Base-by-base conservation (phyloP, 2,329 filamentous ascomycete genomes). In the Mariannaea elegans region DNA sequence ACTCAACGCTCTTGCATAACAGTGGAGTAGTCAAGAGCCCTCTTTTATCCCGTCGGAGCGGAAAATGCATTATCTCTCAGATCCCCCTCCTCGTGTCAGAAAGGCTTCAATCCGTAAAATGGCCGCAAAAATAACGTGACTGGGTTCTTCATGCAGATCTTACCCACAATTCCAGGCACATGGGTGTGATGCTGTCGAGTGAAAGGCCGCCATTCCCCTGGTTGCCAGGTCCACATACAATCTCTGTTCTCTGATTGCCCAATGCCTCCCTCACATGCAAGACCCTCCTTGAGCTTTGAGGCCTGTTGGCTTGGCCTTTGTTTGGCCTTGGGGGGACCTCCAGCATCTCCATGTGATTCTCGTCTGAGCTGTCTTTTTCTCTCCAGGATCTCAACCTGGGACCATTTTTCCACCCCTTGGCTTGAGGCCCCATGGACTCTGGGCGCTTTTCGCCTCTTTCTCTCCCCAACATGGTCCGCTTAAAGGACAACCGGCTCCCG, bases 401-500 rank as follows among this genome's bases (percentile, higher is more conserved):
- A n/a, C n/a, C n/a, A n/a, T n/a, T n/a, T n/a, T n/a, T n/a, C n/a
- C n/a, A n/a, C n/a, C 23, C 24, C 24, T 31, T 19, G 38, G 21
- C 16, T 34, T 12, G 18, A 34, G 7, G 4, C 34, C 12, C 12
- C 13, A 44, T 18, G 42, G 14, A 45, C 10, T 12, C 16, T 29
- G 39, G 7, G 27, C 7, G 14, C 10, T 41, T 23, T 9, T 16
- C 49, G 23, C 7, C 29, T 24, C 27, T 4, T 36, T 51, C 36
- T 31, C 24, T 41, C 24, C 31, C 47, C 32, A 48, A 44, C 38
- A 46, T 45, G 39, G 34, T 36, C 46, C 51, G 51, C 59, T 61
- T 27, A 50, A 62, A 52, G 48, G 52, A 41, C 55, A 47, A 64
- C 57, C 59, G 46, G 56, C 50, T 39, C 16, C 19, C n/a, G 42